Percentiles rank a stretch among this genome's conserved stretches.
Evolutionary conservation across 2,329 filamentous ascomycete genomes (phyloP).

Genomic region (Trichoderma polysporum): DNA sequence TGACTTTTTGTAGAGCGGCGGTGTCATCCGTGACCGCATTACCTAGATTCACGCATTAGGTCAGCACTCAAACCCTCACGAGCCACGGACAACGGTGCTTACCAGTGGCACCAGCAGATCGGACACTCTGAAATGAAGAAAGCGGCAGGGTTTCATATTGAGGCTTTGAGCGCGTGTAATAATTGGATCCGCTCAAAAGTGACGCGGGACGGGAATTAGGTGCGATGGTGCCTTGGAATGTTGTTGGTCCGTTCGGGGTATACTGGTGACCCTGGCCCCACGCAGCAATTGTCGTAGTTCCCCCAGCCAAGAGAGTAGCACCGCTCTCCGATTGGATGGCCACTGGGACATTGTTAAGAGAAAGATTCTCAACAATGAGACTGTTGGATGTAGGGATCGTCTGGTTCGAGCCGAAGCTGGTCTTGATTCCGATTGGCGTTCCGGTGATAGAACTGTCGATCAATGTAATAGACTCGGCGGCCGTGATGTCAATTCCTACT

Average conservation of each 20-base stretch:
- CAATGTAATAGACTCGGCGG: constrained; percentile 2
- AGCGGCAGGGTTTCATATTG: constrained; percentile 5
- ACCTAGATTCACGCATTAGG: constrained; percentile 45
- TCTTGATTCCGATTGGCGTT: constrained; percentile 3
- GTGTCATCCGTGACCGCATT: constrained; percentile 66
- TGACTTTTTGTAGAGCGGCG: constrained; percentile 31
- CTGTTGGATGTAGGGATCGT: neutral
- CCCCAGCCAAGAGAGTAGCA: neutral
- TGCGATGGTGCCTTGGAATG: neutral
- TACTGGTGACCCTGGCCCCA: constrained; percentile 13
- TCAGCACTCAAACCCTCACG: constrained; percentile 46
- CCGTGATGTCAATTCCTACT: neutral
- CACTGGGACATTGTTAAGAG: constrained; percentile 12
- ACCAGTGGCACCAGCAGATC: constrained; percentile 13
- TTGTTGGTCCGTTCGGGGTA: neutral
- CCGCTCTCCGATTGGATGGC: constrained; percentile 2
- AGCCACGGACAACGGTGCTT: neutral
- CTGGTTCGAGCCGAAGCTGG: neutral
- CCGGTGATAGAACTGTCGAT: constrained; percentile 1
- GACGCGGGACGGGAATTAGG: constrained; percentile 2
- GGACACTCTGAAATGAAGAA: constrained; percentile 20
- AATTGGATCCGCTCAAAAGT: neutral
- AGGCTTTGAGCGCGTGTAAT: constrained; percentile 19
- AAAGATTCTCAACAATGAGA: constrained; percentile 13
- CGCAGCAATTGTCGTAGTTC: constrained; percentile 4